Evolutionary conservation across 257 asterid species (phyloP).

Genomic region (Fraxinus cuspidata): DNA sequence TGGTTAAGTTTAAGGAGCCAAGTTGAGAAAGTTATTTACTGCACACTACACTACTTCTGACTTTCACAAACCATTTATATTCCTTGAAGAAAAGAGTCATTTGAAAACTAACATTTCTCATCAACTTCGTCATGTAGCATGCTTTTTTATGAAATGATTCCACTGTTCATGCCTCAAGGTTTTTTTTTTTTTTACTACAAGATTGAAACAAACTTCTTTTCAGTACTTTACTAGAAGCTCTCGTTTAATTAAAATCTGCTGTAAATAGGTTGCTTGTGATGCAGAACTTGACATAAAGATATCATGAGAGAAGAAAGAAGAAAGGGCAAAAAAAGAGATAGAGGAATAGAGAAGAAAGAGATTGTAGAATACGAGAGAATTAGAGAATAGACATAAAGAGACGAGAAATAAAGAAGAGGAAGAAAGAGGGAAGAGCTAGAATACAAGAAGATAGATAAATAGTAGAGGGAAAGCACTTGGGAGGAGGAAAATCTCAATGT

Average conservation of each 20-base stretch:
- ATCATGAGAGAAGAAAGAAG: too few species aligned
- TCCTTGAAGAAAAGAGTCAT: not conserved
- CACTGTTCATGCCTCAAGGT: not conserved
- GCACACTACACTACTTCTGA: not conserved
- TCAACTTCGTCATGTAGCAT: not conserved
- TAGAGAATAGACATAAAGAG: too few species aligned
- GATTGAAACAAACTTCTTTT: too few species aligned
- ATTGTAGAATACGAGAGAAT: too few species aligned
- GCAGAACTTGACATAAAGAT: not conserved
- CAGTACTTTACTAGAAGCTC: not conserved
- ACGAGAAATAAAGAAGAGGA: too few species aligned
- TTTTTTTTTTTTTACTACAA: too few species aligned
- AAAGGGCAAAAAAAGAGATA: too few species aligned
- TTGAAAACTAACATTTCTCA: not conserved
- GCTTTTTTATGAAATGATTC: not conserved
- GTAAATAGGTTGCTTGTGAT: not conserved
- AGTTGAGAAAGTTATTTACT: not conserved
- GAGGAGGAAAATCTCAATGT: too few species aligned
- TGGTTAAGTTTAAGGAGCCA: not conserved
- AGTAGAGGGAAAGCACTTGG: too few species aligned
- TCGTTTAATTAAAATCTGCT: not conserved
- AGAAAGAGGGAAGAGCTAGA: too few species aligned
- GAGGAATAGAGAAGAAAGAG: too few species aligned
- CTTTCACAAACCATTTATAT: not conserved
- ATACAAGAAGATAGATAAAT: too few species aligned